Percentiles rank a stretch among this genome's conserved stretches.
These are phyloP conservation scores for Xerophyta viscosa DNA, from an alignment of 106 monocot species.

Conservation along the genomic window DNA sequence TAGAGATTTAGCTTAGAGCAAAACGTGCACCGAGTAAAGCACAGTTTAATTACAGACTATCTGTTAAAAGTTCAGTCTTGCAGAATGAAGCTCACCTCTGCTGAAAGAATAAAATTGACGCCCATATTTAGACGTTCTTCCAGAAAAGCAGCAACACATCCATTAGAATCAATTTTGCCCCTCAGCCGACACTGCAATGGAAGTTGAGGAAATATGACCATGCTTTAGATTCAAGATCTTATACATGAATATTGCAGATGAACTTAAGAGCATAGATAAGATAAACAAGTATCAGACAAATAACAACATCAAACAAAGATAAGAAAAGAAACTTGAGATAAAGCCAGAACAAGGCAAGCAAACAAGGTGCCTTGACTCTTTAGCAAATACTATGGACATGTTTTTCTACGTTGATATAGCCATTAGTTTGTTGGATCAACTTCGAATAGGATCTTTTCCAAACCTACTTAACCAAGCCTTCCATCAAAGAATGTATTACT, in stretches of 20 bases:
- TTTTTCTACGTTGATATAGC: too few species aligned
- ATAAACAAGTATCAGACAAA: too few species aligned
- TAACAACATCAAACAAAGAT: too few species aligned
- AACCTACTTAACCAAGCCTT: too few species aligned
- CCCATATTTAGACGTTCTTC: conserved; percentile 98
- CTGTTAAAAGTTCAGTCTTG: not conserved
- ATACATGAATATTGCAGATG: not conserved
- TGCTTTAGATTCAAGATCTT: not conserved
- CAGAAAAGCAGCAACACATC: conserved; percentile 73
- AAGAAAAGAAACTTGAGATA: too few species aligned
- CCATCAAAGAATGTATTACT: too few species aligned
- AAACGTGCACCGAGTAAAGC: not conserved
- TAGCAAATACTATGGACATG: too few species aligned
- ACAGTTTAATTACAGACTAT: not conserved
- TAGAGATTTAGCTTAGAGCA: not conserved
- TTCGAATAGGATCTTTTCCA: too few species aligned
- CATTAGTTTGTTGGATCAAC: too few species aligned
- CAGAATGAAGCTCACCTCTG: conserved; percentile 75
- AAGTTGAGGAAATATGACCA: not conserved
- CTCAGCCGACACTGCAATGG: conserved; percentile 77
- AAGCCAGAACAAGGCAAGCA: too few species aligned
- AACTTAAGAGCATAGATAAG: not conserved
- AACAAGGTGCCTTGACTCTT: too few species aligned
- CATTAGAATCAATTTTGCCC: conserved; percentile 89
- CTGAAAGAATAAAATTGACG: conserved; percentile 91